Base-by-base conservation (phyloP, 768 basidiomycete genomes). In the Strobilomyces confusus region DNA sequence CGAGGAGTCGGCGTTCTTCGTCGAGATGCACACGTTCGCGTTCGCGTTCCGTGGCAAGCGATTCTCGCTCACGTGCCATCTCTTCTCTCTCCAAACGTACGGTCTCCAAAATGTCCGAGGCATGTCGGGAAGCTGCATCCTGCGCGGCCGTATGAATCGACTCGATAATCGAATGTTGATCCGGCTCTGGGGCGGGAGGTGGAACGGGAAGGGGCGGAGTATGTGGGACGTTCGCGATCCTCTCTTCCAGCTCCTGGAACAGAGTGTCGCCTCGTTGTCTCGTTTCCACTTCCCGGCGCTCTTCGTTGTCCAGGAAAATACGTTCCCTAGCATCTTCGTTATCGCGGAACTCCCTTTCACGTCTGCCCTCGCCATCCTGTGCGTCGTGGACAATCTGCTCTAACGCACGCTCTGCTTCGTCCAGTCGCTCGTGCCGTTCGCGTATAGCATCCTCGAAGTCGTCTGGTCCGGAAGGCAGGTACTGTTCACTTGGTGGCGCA, bases 261-360 rank as follows among this genome's bases (percentile, higher is more conserved):
- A 69, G 44, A 8, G 54, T 44, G 12, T 71, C 63, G 9, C 59
- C 49, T 26, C 68, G 68, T 43, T 80, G 75, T 49, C 72, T 69
- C 12, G 81, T 72, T 62, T 88, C 86, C 22, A 74, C 67, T 20
- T 80, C 80, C 36, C 89, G 75, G 41, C 80, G 75, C 4, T 71
- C 76, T 61, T 91, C 84, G 37, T 72, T 73, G 2, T 84, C 82
- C 29, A 75, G 61, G 65, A 89, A 89, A 2, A 83, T 65, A 9
- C 72, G 78, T 19, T 87, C 76, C 8, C 88, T 74, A 47, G 80
- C 82, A 12, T 84, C 81, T 66, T 92, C 89, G 54, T 80, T 78
- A 1, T 71, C 70, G 17, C 80, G 77, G 69, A 88, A 90, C 29
- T 83, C 80, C 9, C 65, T 67, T 52, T 91, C 88, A 11, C 89